A percentile compares a stretch with the other conserved stretches of the same genome.
phyloP scores from a whole-genome alignment of 2,329 filamentous ascomycete species.

The Blastomyces silverae region DNA sequence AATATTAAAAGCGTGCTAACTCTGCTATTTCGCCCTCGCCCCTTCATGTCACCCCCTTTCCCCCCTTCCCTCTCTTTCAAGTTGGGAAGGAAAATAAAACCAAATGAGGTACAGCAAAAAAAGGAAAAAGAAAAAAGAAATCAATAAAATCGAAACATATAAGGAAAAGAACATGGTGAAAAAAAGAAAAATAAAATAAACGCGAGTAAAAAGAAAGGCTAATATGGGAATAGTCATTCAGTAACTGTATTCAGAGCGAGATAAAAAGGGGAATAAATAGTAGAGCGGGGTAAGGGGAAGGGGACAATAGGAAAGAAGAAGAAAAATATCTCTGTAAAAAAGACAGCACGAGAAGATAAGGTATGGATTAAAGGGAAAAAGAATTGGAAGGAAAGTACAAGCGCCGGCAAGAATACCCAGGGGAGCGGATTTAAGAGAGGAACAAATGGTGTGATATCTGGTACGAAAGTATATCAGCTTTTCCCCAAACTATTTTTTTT shows the following conservation, averaged over 20 bases:
- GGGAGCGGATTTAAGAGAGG: constrained; percentile 5
- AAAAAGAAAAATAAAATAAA: neutral
- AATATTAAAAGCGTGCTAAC: constrained; percentile 14
- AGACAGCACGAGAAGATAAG: constrained; percentile 12
- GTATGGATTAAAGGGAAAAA: neutral
- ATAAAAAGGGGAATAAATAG: constrained; percentile 12
- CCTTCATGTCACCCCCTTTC: neutral
- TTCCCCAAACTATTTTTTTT: constrained; percentile 3
- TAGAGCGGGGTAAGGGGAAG: neutral
- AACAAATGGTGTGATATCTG: constrained; percentile 9
- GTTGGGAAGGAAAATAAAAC: neutral
- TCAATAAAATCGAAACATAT: neutral
- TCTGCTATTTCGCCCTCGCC: constrained; percentile 1
- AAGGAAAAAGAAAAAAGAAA: neutral
- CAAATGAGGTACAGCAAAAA: neutral
- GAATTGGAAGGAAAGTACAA: constrained; percentile 5
- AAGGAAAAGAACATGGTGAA: neutral
- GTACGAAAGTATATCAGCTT: neutral
- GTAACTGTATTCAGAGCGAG: constrained; percentile 11
- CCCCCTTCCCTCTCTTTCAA: neutral
- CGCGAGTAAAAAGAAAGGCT: neutral
- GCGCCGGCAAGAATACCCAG: constrained; percentile 4
- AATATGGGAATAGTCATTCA: constrained; percentile 15
- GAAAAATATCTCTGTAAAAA: constrained; percentile 9
- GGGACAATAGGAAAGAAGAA: neutral